phyloP scores from a whole-genome alignment of 257 asterid genomes.

The Petunia axillaris region DNA sequence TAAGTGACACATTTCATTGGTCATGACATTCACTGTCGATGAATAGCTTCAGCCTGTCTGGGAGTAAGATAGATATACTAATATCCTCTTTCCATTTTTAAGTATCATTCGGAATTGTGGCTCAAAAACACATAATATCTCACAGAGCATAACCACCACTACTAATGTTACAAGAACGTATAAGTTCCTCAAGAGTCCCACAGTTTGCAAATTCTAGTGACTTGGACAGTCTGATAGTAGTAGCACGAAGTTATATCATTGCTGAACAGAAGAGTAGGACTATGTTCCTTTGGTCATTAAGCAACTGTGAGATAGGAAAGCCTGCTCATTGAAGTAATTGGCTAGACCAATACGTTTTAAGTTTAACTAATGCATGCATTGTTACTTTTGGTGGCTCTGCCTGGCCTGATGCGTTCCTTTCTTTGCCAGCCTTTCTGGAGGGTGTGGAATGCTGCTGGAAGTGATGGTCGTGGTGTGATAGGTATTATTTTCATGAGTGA shows the following conservation, averaged over 20 bases:
- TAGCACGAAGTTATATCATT: not conserved
- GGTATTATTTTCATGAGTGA: slow-evolving; percentile 34
- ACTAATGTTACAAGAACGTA: not conserved
- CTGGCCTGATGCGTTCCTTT: not conserved
- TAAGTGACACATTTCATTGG: not conserved
- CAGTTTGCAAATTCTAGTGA: not conserved
- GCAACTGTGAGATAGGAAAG: not conserved
- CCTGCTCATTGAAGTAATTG: not conserved
- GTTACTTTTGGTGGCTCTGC: not conserved
- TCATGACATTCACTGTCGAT: not conserved
- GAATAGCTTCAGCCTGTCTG: not conserved
- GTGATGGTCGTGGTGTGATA: slow-evolving; percentile 84
- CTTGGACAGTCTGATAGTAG: not conserved
- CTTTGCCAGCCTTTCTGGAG: slow-evolving; percentile 82
- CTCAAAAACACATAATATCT: not conserved
- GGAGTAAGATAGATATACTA: not conserved
- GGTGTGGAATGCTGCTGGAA: slow-evolving; percentile 89
- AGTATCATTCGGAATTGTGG: not conserved
- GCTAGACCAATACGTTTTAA: not conserved
- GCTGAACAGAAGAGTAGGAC: slow-evolving; percentile 21
- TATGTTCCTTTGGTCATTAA: too few species aligned
- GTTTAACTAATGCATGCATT: not conserved
- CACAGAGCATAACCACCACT: not conserved
- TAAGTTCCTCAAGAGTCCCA: not conserved
- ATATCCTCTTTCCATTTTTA: not conserved